Evolutionary conservation across 2,329 filamentous ascomycete species (phyloP), one percentile per base, ranked within the genome.

Genomic region (Diaporthe capsici): DNA sequence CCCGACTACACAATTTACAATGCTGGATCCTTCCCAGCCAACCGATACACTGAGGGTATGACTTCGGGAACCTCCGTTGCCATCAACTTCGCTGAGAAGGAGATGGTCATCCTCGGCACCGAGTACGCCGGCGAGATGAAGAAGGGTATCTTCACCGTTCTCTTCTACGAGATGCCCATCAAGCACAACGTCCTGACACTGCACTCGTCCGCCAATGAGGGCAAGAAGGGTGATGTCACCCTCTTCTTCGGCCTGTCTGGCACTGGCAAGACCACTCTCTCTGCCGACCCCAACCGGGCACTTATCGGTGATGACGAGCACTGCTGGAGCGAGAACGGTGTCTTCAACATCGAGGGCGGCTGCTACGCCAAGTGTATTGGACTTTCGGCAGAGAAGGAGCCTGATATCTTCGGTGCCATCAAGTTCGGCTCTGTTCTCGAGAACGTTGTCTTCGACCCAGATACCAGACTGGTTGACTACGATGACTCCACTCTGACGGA

Each of bases 1-100:
- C 97, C 97, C 82, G 96, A 99, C 90, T 99, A 99, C 90, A 96
- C 96, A 82, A 98, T 99, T 89, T 99, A 99, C 94, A 99, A 99
- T 85, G 97, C 96, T 78, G 97, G 97, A 80, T 95, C 95, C 78
- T 99, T 99, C 94, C 97, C 97, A 63, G 97, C 97, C 84, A 99
- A 99, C 90, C 93, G 96, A 87, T 99, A 93, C 88, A 99, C 97
- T 76, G 94, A 95, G 85, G 96, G 97, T 83, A 99, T 99, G 97
- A 99, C 97, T 82, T 98, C 97, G 28, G 95, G 95, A 78, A 99
- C 97, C 71, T 99, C 97, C 12, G 96, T 99, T 71, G 94, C 97
- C 80, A 97, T 99, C 90, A 99, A 99, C 92, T 99, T 99, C 82
- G 94, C 94, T 84, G 96, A 98, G 84, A 98, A 98, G 93, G 97